Conservation (phyloP, 805 yeast species). For the Starmerella kuoi region DNA sequence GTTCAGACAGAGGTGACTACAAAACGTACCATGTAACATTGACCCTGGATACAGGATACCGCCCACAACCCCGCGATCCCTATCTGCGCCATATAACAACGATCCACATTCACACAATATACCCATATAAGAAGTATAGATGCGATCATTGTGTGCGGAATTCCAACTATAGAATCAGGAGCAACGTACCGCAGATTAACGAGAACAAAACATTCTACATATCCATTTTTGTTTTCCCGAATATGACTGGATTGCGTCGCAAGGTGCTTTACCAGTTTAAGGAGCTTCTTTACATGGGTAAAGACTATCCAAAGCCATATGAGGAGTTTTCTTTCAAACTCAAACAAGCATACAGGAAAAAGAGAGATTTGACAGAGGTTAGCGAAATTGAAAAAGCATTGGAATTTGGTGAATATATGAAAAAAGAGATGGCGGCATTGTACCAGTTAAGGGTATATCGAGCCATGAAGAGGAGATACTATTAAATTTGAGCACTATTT, state of each 20-base stretch:
- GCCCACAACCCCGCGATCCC: too few species aligned
- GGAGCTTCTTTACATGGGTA: slow-evolving; percentile 31
- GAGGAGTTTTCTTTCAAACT: slow-evolving; percentile 24
- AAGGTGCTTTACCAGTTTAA: slow-evolving; percentile 29
- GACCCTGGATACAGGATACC: too few species aligned
- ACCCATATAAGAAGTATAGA: too few species aligned
- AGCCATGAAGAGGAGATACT: slow-evolving; percentile 28
- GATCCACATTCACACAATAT: too few species aligned
- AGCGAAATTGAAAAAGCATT: slow-evolving; percentile 27
- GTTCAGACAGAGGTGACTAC: too few species aligned
- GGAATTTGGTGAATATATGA: slow-evolving; percentile 30
- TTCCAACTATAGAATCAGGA: too few species aligned
- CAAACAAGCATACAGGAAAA: slow-evolving; percentile 26
- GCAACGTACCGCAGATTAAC: too few species aligned
- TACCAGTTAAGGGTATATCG: slow-evolving; percentile 30
- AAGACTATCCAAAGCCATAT: slow-evolving; percentile 31
- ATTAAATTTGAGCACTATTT: slow-evolving; percentile 5
- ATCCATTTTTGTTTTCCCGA: too few species aligned
- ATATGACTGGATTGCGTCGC: slow-evolving; percentile 7
- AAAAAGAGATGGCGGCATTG: slow-evolving; percentile 30
- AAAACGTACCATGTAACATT: too few species aligned
- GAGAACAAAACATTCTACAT: too few species aligned
- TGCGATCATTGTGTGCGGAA: too few species aligned
- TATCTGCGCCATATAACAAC: too few species aligned
- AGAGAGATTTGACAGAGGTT: slow-evolving; percentile 20